phyloP scores from a whole-genome alignment of 495 filamentous ascomycete genomes.

The Aspergillus coremiiformis region DNA sequence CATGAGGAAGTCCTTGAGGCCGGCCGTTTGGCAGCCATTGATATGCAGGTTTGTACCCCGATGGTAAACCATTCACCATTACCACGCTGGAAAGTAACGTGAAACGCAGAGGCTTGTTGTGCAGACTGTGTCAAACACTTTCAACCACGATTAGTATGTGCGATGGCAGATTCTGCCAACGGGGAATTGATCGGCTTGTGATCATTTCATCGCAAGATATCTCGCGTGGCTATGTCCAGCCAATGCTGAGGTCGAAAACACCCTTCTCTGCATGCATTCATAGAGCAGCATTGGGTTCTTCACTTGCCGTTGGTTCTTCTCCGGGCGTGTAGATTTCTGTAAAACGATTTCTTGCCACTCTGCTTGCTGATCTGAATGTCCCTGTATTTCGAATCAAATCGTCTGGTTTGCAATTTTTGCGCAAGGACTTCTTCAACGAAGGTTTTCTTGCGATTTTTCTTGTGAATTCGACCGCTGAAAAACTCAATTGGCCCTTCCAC shows the following conservation, averaged over 20 bases:
- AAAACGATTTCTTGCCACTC: constrained; percentile 66
- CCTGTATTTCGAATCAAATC: constrained; percentile 64
- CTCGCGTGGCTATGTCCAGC: background rate
- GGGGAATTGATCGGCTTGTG: no score
- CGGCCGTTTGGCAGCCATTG: constrained; percentile 52
- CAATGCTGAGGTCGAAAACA: no score
- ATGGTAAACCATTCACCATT: background rate
- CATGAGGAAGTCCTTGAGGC: constrained; percentile 68
- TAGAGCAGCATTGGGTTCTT: constrained; percentile 5
- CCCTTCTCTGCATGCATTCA: no score
- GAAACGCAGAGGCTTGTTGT: constrained; percentile 33
- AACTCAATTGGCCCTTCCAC: constrained; percentile 86
- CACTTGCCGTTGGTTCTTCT: constrained; percentile 38
- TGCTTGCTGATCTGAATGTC: constrained; percentile 59
- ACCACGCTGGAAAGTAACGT: constrained; percentile 13
- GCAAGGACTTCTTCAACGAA: constrained; percentile 85
- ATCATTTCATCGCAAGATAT: background rate
- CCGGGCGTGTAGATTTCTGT: constrained; percentile 57
- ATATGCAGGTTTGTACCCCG: constrained; percentile 53
- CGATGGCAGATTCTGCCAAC: background rate
- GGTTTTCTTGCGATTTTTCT: constrained; percentile 81
- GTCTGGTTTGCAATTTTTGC: constrained; percentile 47
- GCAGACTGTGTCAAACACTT: constrained; percentile 21
- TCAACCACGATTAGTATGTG: background rate
- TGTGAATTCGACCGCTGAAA: constrained; percentile 66